Evolutionary conservation across 2,329 filamentous ascomycete genomes (phyloP), one percentile per base, ranked within the genome.

Genomic region (Plenodomus lindquistii): DNA sequence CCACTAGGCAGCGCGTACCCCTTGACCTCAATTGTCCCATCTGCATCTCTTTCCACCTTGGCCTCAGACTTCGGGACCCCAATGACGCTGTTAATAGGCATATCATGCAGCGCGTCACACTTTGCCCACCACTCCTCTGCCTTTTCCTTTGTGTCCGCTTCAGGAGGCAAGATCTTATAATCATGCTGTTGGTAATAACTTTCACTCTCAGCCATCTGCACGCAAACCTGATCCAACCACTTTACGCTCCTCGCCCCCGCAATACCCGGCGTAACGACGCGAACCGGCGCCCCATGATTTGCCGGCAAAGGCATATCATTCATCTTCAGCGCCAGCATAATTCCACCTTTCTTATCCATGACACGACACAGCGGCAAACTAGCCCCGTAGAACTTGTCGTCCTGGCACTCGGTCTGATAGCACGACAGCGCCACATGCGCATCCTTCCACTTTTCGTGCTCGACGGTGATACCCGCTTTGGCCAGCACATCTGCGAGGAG

Each of bases 111-210:
- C 2, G 82, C 71, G 0, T 77, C 75, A 1, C 77, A 74, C 15
- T 65, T 71, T 18, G 70, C 63, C 82, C 82, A 85, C 63, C 76
- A 84, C 37, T 73, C 67, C 52, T 79, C 75, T 2, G 82, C 82
- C 15, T 75, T 73, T 41, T 79, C 74, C 41, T 69, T 72, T 42
- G 75, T 76, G 10, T 73, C 70, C 0, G 75, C 80, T 29, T 81
- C 74, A 0, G 78, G 78, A 1, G 81, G 81, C 6, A 85, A 69
- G 22, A 82, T 73, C 62, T 84, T 85, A 71, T 85, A 85, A 65
- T 85, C 82, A 40, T 73, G 75, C 48, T 79, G 77, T 66, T 83
- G 81, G 59, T 85, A 85, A 63, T 79, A 77, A 55, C 82, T 84
- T 4, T 69, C 66, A 18, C 76, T 80, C 56, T 84, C 80, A 40